A percentile compares a stretch with the other conserved stretches of the same genome.
Conservation (phyloP, 805 yeast species). For the Candida sithepensis region DNA sequence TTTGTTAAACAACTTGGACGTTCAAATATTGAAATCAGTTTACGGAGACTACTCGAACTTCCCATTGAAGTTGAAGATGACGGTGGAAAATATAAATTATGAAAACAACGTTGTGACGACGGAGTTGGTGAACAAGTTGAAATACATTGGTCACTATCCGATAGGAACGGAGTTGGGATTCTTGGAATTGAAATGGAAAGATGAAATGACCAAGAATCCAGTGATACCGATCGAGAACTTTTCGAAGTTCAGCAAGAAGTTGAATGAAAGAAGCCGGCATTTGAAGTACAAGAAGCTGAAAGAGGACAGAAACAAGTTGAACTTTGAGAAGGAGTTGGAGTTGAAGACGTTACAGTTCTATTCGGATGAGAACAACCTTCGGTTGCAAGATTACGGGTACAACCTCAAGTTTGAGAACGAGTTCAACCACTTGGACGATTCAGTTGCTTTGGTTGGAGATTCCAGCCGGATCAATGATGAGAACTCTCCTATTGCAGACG, state of each 20-base stretch:
- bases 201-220: constrained; percentile 18
- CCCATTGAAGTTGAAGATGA: constrained; percentile 61
- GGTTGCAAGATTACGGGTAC: constrained; percentile 35
- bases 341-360: constrained; percentile 55
- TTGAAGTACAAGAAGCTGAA: constrained; percentile 45
- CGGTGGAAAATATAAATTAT: constrained; percentile 65
- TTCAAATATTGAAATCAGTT: constrained; percentile 61
- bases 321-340: constrained; percentile 58
- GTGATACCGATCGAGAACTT: constrained; percentile 41
- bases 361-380: constrained; percentile 48
- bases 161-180: constrained; percentile 80
- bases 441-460: constrained; percentile 11
- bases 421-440: constrained; percentile 33
- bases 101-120: constrained; percentile 54
- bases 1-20: constrained; percentile 76
- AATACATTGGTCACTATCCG: constrained; percentile 80
- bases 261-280: constrained; percentile 52
- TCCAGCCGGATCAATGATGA: constrained; percentile 6
- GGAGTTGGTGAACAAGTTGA: constrained; percentile 54
- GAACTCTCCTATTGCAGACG: constrained; percentile 3
- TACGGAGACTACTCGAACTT: constrained; percentile 61
- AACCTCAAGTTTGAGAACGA: constrained; percentile 35
- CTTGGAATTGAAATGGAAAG: constrained; percentile 79
- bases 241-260: constrained; percentile 48
- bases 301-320: constrained; percentile 58